Percentiles rank a stretch among this genome's conserved stretches.
Conservation (phyloP, 1,284 basidiomycete genomes). For the Blastosporella zonata region DNA sequence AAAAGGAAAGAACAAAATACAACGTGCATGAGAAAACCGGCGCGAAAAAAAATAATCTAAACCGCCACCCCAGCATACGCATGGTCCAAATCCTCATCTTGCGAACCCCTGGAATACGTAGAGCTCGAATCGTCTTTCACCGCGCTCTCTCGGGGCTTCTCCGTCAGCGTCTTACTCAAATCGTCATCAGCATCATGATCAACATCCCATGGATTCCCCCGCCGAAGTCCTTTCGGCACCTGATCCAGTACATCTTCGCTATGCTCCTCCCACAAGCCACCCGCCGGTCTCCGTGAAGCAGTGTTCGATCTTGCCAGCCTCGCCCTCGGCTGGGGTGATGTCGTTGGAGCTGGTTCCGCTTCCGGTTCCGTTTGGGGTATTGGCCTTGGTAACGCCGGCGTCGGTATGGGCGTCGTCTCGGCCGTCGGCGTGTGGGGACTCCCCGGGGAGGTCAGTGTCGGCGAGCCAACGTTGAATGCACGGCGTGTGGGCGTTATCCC, state of each 20-base stretch:
- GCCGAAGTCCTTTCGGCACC: neutral
- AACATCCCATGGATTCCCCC: constrained; percentile 1
- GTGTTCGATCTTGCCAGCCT: constrained; percentile 11
- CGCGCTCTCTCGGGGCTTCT: neutral
- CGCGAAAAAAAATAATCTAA: neutral
- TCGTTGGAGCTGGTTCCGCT: neutral
- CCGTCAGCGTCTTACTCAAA: constrained; percentile 4
- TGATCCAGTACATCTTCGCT: constrained; percentile 5
- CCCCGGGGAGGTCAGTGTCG: neutral
- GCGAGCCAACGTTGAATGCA: neutral
- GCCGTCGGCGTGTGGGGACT: constrained; percentile 5
- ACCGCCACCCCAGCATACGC: constrained; percentile 20
- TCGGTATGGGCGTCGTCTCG: constrained; percentile 1
- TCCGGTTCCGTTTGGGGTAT: neutral
- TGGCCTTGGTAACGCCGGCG: neutral
- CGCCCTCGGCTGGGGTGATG: constrained; percentile 3
- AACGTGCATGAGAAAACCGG: neutral
- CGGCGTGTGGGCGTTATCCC: neutral
- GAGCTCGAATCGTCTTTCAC: constrained; percentile 5
- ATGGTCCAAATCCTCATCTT: constrained; percentile 11
- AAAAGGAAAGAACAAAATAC: neutral
- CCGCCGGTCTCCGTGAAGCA: constrained; percentile 12
- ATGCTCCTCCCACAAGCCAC: constrained; percentile 15
- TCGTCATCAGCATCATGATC: constrained; percentile 3
- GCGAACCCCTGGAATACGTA: constrained; percentile 6